Base-by-base conservation (phyloP, 179 eudicot genomes). In the Amaranthus tricolor region DNA sequence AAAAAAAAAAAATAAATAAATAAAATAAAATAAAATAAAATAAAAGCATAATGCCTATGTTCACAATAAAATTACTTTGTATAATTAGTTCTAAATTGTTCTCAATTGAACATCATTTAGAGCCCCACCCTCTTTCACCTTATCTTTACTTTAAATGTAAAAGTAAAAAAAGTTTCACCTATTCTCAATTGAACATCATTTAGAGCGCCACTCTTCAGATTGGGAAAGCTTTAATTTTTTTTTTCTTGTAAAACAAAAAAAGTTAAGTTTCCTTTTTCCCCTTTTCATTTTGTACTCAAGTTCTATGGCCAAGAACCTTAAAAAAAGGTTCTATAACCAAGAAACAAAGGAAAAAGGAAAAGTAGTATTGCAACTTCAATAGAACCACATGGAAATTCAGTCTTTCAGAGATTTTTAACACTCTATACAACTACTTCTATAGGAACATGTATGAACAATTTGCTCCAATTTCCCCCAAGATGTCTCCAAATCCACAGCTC, bases 291-390 rank as follows among this genome's bases (percentile, higher is more conserved):
- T 60, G 52, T 60, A 76, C 12, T 68, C 17, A 59, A 51, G 68
- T 60, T 76, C 50, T 44, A 68, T 16, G 66, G 52, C 66, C 16
- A 75, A 75, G 57, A 10, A 31, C 44, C 19, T 31, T 1, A 31
- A 31, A 31, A 31, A 31, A 31, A 31, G 40, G 40, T 31, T 31
- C 40, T 0, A 31, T 31, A 31, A 4, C 40, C 40, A 31, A 31
- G 40, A 31, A 31, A 31, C 40, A 31, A 31, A 31, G 40, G 40
- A 31, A 31, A 57, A 59, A 68, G 50, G 21, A 48, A 74, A 76
- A 76, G 73, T 56, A 50, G 16, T 21, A 67, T 43, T 68, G 50
- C 78, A 48, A 76, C 67, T 76, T 76, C 73, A 73, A 67, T 68
- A 15, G 73, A 57, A 58, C 12, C 67, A 76, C 67, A 68, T 49